Conservation (phyloP, 163 green algal genomes). For the Trebouxia gelatinosa region DNA sequence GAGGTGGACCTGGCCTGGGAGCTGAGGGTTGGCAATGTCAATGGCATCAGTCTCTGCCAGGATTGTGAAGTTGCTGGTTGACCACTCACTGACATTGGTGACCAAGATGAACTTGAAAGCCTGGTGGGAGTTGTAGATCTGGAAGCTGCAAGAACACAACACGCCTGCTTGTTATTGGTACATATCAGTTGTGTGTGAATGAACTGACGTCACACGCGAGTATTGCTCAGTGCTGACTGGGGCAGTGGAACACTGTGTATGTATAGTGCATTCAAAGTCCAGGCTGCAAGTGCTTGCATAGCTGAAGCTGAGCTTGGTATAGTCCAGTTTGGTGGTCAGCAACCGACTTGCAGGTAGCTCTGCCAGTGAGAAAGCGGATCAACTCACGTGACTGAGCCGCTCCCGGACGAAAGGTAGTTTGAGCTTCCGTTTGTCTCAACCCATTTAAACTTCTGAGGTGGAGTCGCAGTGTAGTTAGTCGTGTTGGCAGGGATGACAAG, state of each 20-base stretch:
- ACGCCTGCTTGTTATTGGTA: background rate
- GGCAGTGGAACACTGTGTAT: too few species aligned
- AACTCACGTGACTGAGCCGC: slow-evolving; percentile 23
- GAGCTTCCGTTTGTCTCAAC: background rate
- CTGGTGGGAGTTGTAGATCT: slow-evolving; percentile 24
- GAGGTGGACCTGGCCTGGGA: slow-evolving; percentile 12
- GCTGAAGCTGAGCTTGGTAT: too few species aligned
- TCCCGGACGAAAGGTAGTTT: background rate
- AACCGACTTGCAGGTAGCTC: background rate
- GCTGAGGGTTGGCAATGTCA: slow-evolving; percentile 15
- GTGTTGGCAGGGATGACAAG: slow-evolving; percentile 4
- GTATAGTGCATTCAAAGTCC: too few species aligned
- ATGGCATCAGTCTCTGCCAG: slow-evolving; percentile 24
- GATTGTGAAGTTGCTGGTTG: slow-evolving; percentile 22
- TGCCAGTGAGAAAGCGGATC: too few species aligned
- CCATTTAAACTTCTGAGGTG: slow-evolving; percentile 35
- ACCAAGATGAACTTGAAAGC: slow-evolving; percentile 27
- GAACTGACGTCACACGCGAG: too few species aligned
- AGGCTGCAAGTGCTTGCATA: too few species aligned
- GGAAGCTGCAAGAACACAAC: slow-evolving; percentile 15
- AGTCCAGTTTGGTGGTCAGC: background rate
- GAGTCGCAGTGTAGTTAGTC: slow-evolving; percentile 18
- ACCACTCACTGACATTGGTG: slow-evolving; percentile 14
- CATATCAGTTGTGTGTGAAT: too few species aligned
- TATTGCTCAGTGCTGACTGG: too few species aligned